Evolutionary conservation across 2,329 filamentous ascomycete species (phyloP), one percentile per base, ranked within the genome.

Genomic region (Fusarium palustre): DNA sequence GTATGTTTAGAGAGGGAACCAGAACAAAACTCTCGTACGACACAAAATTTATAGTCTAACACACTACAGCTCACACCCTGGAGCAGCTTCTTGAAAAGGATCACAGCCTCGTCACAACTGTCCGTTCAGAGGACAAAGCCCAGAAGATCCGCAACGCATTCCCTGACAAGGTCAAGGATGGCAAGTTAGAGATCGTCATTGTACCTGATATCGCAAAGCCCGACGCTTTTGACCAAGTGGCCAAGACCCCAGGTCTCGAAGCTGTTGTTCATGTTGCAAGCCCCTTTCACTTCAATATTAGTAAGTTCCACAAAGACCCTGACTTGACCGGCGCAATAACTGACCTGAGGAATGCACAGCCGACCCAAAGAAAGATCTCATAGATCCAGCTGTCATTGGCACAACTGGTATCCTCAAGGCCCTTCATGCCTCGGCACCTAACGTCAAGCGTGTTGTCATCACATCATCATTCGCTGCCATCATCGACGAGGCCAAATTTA

Each of bases 161-260:
- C 47, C 63, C 60, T 9, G 61, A 64, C 74, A 79, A 83, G 3
- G 76, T 78, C 22, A 75, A 82, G 62, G 74, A 73, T 60, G 80
- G 82, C 16, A 80, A 81, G 33, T 83, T 89, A 20, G 74, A 79
- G 33, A 80, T 86, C 15, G 81, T 77, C 57, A 89, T 96, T 71
- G 92, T 97, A 25, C 88, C 90, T 20, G 93, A 97, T 76, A 92
- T 97, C 70, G 91, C 92, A 5, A 79, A 89, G 74, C 85, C 88
- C 43, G 85, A 86, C 57, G 93, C 93, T 59, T 97, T 97, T 76
- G 89, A 92, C 73, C 83, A 89, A 72, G 88, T 86, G 2, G 82
- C 85, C 65, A 78, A 81, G 76, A 81, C 76, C 6, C 82, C 84
- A 2, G 83, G 81, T 28, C 77, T 89, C 54, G 83, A 87, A 59